These are phyloP conservation scores for Backusella circina DNA, from an alignment of 192 early-diverging fungal genomes.

Conservation along the genomic window DNA sequence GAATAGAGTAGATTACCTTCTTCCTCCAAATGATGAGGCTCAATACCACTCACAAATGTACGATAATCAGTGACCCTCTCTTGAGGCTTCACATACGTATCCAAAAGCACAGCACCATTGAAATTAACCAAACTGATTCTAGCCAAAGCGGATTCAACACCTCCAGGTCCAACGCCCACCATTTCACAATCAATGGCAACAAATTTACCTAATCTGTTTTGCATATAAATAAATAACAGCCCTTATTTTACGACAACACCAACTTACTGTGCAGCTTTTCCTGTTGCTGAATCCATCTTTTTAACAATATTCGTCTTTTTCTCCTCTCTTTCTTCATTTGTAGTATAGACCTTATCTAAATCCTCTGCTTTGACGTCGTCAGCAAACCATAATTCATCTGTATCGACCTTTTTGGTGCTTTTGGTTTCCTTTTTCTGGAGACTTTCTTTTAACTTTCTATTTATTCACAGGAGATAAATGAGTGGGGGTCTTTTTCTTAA, in stretches of 20 bases:
- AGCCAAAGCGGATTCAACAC: slow-evolving; percentile 80
- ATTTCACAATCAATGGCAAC: slow-evolving; percentile 99
- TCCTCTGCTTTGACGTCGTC: slow-evolving; percentile 50
- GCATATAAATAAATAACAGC: neutral
- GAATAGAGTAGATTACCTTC: too few relatives aligned
- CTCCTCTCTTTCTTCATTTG: slow-evolving; percentile 24
- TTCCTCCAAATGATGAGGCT: slow-evolving; percentile 62
- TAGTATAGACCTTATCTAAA: slow-evolving; percentile 42
- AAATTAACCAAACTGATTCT: slow-evolving; percentile 93
- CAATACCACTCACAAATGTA: slow-evolving; percentile 90
- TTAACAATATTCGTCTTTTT: slow-evolving; percentile 34
- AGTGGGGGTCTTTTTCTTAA: neutral
- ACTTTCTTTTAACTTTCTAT: slow-evolving; percentile 8
- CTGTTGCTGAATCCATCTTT: slow-evolving; percentile 22
- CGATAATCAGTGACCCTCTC: slow-evolving; percentile 92
- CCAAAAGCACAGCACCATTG: slow-evolving; percentile 81
- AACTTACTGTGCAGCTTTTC: slow-evolving; percentile 25
- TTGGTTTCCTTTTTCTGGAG: neutral
- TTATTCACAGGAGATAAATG: slow-evolving; percentile 27
- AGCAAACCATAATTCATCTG: slow-evolving; percentile 47
- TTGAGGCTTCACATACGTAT: slow-evolving; percentile 78
- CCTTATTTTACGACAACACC: neutral
- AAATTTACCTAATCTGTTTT: slow-evolving; percentile 73
- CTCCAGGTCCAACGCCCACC: slow-evolving; percentile 92
- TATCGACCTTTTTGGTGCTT: slow-evolving; percentile 22